Percentiles rank a stretch among this genome's conserved stretches.
phyloP scores from a whole-genome alignment of 306 rosid species.

The Prosopis cineraria region DNA sequence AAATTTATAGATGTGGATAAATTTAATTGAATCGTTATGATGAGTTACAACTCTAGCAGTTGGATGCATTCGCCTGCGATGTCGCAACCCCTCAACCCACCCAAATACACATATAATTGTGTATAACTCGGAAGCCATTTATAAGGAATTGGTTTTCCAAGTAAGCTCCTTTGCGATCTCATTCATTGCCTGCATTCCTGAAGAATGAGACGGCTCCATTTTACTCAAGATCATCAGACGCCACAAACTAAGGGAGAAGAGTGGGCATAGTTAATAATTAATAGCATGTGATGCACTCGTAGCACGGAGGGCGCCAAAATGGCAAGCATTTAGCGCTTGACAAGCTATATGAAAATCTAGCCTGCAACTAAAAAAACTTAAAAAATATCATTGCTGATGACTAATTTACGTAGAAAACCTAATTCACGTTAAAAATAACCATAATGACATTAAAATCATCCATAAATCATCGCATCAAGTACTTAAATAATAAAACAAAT shows the following conservation, averaged over 20 bases:
- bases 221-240: background rate
- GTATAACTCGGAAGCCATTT: background rate
- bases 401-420: background rate
- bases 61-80: background rate
- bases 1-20: background rate
- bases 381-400: background rate
- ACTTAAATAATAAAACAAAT: too few species aligned
- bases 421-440: background rate
- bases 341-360: background rate
- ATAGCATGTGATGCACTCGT: background rate
- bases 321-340: background rate
- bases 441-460: background rate
- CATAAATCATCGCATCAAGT: too few species aligned
- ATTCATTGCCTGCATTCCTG: background rate
- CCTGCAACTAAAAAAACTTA: background rate
- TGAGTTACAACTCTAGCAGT: conserved; percentile 3
- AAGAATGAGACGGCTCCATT: background rate
- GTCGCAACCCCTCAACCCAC: background rate
- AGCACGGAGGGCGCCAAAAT: background rate
- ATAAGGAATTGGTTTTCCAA: conserved; percentile 7
- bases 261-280: background rate
- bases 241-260: background rate
- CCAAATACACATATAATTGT: background rate
- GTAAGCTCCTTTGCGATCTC: conserved; percentile 4
- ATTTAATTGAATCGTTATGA: background rate